Evolutionary conservation across 371 early-diverging fungal species (phyloP).

Genomic region (Apophysomyces sp.): DNA sequence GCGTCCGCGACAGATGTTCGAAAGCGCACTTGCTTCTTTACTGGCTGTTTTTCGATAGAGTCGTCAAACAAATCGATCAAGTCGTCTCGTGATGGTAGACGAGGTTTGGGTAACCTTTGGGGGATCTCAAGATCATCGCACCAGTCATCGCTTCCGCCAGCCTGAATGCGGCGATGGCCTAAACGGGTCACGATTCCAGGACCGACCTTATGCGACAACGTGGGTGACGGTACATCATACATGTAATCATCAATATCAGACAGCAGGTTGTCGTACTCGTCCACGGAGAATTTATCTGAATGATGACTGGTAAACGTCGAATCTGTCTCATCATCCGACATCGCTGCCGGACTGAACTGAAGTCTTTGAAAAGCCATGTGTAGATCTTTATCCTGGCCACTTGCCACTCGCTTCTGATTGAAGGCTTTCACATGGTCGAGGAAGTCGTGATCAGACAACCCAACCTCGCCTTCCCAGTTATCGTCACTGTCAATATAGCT

Average conservation of each 20-base stretch:
- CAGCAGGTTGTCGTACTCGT: constrained; percentile 3
- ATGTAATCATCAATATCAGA: constrained; percentile 32
- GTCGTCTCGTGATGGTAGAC: neutral
- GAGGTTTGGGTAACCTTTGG: neutral
- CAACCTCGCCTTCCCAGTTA: neutral
- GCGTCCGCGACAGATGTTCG: too few species aligned
- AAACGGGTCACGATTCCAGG: neutral
- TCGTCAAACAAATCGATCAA: neutral
- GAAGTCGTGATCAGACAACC: neutral
- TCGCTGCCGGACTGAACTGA: neutral
- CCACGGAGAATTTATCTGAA: constrained; percentile 8
- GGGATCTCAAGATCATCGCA: neutral
- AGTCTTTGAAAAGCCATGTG: neutral
- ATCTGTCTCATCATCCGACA: constrained; percentile 21
- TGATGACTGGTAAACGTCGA: constrained; percentile 25
- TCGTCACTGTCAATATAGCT: neutral
- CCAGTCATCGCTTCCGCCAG: neutral
- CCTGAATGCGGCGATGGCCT: neutral
- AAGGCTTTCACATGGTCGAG: neutral
- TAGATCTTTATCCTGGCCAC: neutral
- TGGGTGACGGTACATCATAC: constrained; percentile 13
- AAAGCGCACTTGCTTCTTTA: too few species aligned
- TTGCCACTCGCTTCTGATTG: neutral
- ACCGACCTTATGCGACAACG: neutral
- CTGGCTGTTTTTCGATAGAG: too few species aligned